Conservation (phyloP, 148 eudicot species). For the Camellia japonica region DNA sequence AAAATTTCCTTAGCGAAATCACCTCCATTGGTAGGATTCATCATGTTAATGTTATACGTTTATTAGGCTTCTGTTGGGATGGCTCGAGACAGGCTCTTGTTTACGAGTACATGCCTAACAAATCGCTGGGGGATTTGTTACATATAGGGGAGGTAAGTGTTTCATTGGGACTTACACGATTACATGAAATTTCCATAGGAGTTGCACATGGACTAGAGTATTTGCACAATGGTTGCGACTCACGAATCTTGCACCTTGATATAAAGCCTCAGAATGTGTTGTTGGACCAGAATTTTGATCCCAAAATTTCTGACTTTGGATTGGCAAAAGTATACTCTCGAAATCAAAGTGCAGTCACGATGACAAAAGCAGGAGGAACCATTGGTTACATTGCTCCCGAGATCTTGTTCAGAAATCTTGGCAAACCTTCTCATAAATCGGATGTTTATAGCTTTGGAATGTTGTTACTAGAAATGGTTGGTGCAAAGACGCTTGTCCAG, state of each 20-base stretch:
- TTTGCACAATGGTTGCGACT: conserved; percentile 21
- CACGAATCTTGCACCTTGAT: conserved; percentile 15
- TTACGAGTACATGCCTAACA: conserved; percentile 19
- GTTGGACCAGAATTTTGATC: conserved; percentile 13
- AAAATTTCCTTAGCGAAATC: conserved; percentile 13
- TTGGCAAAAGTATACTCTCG: conserved; percentile 17
- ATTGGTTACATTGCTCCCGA: conserved; percentile 21
- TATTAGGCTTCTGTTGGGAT: conserved; percentile 18
- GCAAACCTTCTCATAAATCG: conserved; percentile 10
- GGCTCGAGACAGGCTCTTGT: conserved; percentile 16
- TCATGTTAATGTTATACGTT: conserved; percentile 13
- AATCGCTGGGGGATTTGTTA: conserved; percentile 11
- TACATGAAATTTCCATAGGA: conserved; percentile 10
- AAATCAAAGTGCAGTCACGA: conserved; percentile 8
- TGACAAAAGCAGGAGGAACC: conserved; percentile 18
- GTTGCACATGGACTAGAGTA: conserved; percentile 19
- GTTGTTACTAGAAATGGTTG: conserved; percentile 15
- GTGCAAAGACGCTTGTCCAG: not conserved
- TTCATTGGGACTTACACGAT: not conserved
- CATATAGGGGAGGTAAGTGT: not conserved
- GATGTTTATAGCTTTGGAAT: conserved; percentile 24
- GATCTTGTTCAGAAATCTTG: conserved; percentile 17
- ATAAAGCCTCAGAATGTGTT: conserved; percentile 19
- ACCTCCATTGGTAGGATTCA: conserved; percentile 16
- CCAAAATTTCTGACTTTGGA: conserved; percentile 22